phyloP scores from a whole-genome alignment of 2,329 filamentous ascomycete species.

The Stagonosporopsis cucurbitacearum region DNA sequence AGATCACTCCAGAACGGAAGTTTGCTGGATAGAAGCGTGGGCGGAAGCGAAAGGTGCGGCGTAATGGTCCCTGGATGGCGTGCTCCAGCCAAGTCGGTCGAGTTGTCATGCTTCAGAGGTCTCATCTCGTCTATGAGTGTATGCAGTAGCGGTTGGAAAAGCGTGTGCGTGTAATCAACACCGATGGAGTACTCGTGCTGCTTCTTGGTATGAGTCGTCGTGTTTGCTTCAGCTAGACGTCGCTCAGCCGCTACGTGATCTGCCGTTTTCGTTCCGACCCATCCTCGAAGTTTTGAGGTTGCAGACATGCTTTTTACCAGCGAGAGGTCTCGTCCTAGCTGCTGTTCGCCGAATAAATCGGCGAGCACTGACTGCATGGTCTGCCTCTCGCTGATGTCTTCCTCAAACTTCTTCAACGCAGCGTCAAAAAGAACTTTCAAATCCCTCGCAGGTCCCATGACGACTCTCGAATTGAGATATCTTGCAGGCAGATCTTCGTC shows the following conservation, averaged over 20 bases:
- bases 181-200: slow-evolving; percentile 60
- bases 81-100: slow-evolving; percentile 47
- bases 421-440: slow-evolving; percentile 55
- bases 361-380: slow-evolving; percentile 56
- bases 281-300: slow-evolving; percentile 40
- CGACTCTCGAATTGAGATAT: slow-evolving; percentile 57
- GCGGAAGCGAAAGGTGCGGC: slow-evolving; percentile 50
- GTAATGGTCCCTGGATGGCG: slow-evolving; percentile 38
- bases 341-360: slow-evolving; percentile 62
- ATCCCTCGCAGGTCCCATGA: slow-evolving; percentile 60
- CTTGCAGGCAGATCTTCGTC: slow-evolving; percentile 38
- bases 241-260: slow-evolving; percentile 21
- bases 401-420: slow-evolving; percentile 48
- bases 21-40: slow-evolving; percentile 34
- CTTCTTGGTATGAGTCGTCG: slow-evolving; percentile 42
- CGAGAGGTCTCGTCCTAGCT: slow-evolving; percentile 55
- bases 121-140: slow-evolving; percentile 38
- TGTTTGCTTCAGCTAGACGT: slow-evolving; percentile 17
- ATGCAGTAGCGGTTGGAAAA: slow-evolving; percentile 51
- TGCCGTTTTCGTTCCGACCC: slow-evolving; percentile 47
- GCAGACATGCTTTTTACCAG: slow-evolving; percentile 31
- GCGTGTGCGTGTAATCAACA: slow-evolving; percentile 58
- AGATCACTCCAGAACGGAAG: slow-evolving; percentile 43
- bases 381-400: slow-evolving; percentile 36
- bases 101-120: slow-evolving; percentile 38